Base-by-base conservation (phyloP, 306 rosid species). In the Crotalaria pallida region DNA sequence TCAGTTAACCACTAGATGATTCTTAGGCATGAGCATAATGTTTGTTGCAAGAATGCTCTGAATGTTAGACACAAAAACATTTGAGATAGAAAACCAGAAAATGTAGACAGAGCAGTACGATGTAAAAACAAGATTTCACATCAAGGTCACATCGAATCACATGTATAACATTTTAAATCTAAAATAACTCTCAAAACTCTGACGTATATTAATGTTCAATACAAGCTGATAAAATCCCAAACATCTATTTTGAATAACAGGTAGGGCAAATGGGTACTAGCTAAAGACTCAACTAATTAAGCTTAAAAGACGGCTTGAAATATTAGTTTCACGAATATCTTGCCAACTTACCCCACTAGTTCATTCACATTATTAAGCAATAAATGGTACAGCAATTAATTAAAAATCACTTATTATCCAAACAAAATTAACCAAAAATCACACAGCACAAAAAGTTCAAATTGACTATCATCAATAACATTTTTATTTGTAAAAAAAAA, bases 1-100 rank as follows among this genome's bases (percentile, higher is more conserved):
- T 59, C 33, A 52, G 75, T 33, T 57, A 65, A 18, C 29, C 40
- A 50, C 34, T 22, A 5, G 34, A 71, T 55, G 31, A 55, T 78
- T 73, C 43, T 66, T 34, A 55, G 55, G 58, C 41, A 63, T 33
- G 36, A 45, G 41, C 33, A 71, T 26, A 74, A 78, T 19, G 9
- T 18, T 56, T 31, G 58, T 58, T 69, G 24, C 59, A 70, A 58
- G 5, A 62, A 18, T 27, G 55, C 44, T 27, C 24, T 45, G 44
- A 65, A 75, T 59, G 53, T 38, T 18, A 15, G 17, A 40, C 40
- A 23, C 58, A 78, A 71, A 65, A 65, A 53, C 7, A 27, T 77
- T 73, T 44, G 53, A 0, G 60, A 52, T 45, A 65, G 55, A 34
- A 65, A 73, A 64, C 59, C 36, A 56, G 11, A 31, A 52, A 70